A percentile compares a stretch with the other conserved stretches of the same genome.
Conservation (phyloP, 1,139 yeast species). For the Blastobotrys persicus region DNA sequence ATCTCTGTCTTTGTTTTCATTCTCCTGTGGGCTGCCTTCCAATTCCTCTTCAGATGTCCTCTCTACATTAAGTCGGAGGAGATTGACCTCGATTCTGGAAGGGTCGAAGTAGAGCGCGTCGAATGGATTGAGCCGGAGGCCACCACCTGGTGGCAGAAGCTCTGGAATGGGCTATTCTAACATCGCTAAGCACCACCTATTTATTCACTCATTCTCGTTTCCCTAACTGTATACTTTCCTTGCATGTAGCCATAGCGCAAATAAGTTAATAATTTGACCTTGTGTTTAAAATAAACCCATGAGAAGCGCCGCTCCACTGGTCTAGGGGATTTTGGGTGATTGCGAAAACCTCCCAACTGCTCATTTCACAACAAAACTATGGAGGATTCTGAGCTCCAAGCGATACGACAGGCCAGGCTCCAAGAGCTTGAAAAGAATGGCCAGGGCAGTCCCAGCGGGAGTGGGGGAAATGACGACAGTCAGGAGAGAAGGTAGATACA, state of each 20-base stretch:
- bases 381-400: constrained; percentile 77
- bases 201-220: neutral
- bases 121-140: constrained; percentile 16
- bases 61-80: constrained; percentile 56
- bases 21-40: constrained; percentile 54
- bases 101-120: constrained; percentile 48
- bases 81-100: constrained; percentile 68
- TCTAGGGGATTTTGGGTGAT: no score
- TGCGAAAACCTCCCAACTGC: neutral
- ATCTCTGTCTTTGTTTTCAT: constrained; percentile 60
- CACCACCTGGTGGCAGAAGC: constrained; percentile 17
- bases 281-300: no score
- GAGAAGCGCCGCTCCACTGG: no score
- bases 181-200: neutral
- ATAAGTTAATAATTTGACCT: no score
- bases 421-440: constrained; percentile 67
- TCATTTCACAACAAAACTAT: constrained; percentile 16
- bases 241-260: neutral
- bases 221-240: neutral
- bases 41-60: constrained; percentile 51
- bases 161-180: constrained; percentile 11
- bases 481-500: constrained; percentile 12
- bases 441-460: constrained; percentile 31
- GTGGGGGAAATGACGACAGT: constrained; percentile 6
- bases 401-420: constrained; percentile 83